These are phyloP conservation scores for Pseudohalonectria lignicola DNA, from an alignment of 2,329 filamentous ascomycete genomes.

Conservation along the genomic window DNA sequence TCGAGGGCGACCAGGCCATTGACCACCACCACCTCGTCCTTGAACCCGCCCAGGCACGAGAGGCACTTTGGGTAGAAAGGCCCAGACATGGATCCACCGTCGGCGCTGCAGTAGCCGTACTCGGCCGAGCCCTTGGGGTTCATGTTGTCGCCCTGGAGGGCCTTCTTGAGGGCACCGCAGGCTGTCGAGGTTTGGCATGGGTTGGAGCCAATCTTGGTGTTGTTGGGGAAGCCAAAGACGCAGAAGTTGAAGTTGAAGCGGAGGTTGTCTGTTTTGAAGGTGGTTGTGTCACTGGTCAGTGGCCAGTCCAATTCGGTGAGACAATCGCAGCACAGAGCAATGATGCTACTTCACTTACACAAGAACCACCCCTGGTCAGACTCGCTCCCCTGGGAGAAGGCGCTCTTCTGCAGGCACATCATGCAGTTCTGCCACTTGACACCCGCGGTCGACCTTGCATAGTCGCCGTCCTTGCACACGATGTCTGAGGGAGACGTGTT, in stretches of 20 bases:
- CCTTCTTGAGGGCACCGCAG: constrained; percentile 31
- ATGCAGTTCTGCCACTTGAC: constrained; percentile 38
- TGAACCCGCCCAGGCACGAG: constrained; percentile 27
- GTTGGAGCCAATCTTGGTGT: constrained; percentile 27
- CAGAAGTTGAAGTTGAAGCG: constrained; percentile 41
- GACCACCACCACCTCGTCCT: background rate
- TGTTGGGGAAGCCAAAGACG: constrained; percentile 40
- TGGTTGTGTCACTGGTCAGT: constrained; percentile 3
- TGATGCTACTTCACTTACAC: constrained; percentile 26
- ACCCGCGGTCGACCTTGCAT: constrained; percentile 24
- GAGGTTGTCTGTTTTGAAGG: constrained; percentile 38
- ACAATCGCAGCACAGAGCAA: too few relatives aligned
- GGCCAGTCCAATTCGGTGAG: too few relatives aligned
- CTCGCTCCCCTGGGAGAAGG: constrained; percentile 31
- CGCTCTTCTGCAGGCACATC: constrained; percentile 40
- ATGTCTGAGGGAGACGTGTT: constrained; percentile 33
- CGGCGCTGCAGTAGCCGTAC: constrained; percentile 35
- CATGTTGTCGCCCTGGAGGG: constrained; percentile 28
- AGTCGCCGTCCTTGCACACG: constrained; percentile 33
- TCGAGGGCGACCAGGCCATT: constrained; percentile 38
- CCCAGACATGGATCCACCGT: constrained; percentile 22
- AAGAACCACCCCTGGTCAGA: constrained; percentile 46
- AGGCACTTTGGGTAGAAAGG: constrained; percentile 26
- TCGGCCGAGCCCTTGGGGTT: constrained; percentile 19
- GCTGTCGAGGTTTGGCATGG: constrained; percentile 40